Conservation (phyloP, 345 rosid species). For the Arabidopsis thaliana region DNA sequence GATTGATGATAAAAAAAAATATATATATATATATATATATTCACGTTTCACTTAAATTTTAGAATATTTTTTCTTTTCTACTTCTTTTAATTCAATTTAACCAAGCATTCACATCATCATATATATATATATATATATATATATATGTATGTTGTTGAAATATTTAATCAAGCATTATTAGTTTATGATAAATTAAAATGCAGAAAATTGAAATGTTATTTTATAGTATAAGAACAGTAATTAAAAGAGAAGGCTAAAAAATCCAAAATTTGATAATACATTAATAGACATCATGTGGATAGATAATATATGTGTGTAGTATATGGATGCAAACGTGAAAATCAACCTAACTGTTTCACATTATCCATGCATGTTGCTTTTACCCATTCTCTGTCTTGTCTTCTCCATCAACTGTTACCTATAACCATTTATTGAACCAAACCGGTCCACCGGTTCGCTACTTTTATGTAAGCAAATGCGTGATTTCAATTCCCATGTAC, state of each 20-base stretch:
- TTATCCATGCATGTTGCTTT: constrained; percentile 33
- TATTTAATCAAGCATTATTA: constrained; percentile 1
- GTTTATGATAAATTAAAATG: background rate
- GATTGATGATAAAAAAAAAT: background rate
- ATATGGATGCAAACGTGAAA: constrained; percentile 31
- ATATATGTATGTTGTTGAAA: background rate
- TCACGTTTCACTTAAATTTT: background rate
- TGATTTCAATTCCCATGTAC: background rate
- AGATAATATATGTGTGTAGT: background rate
- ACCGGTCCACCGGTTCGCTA: constrained; percentile 25
- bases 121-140: background rate
- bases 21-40: background rate
- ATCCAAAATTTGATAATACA: background rate
- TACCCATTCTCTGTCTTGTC: constrained; percentile 18
- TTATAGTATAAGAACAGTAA: background rate
- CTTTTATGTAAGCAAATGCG: background rate
- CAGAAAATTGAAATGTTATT: background rate
- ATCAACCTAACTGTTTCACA: constrained; percentile 42
- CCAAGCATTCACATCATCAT: background rate
- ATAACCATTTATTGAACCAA: constrained; percentile 33
- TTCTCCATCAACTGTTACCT: constrained; percentile 26
- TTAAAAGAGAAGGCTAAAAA: background rate
- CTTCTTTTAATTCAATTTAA: background rate
- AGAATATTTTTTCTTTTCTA: background rate
- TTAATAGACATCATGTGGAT: background rate